Evolutionary conservation across 139 green algal species (phyloP), one percentile per base, ranked within the genome.

Genomic region (Chlamydomonas incerta): DNA sequence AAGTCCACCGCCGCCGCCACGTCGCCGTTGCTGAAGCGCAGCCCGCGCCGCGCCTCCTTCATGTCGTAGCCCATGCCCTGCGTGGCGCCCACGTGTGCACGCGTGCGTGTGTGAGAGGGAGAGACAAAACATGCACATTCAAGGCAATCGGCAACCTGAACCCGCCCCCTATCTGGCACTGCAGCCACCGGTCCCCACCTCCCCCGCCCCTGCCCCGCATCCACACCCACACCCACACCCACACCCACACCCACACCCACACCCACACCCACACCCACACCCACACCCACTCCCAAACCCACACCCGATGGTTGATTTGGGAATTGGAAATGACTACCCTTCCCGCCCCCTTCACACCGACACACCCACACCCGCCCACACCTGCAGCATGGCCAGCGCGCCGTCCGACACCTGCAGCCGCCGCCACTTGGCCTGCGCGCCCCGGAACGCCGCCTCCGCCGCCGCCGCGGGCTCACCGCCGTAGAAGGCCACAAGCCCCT

Each of bases 51-150:
- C 15, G 81, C 66, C 85, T 95, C 91, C 18, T 74, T 34, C 21
- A 76, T 41, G 21, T 57, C 82, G 87, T 96, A 96, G 69, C 94
- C 94, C 92, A 96, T 95, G 66, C 72, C 80, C 47, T 87, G 60
- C 3, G 8, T 4, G 17, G 60, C 31, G 60, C 17, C 3, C 17
- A 31, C 8, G 20, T 24, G 55, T 62, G 55, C 41, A 5, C 41
- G 41, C 41, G 8, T 50, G 41, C 41, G 41, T 8, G 41, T n/a
- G n/a, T n/a, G n/a, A n/a, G n/a, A n/a, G n/a, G n/a, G n/a, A n/a
- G n/a, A n/a, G n/a, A n/a, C n/a, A n/a, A n/a, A n/a, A n/a, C n/a
- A n/a, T n/a, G n/a, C n/a, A n/a, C n/a, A n/a, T n/a, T n/a, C n/a
- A n/a, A n/a, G n/a, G n/a, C n/a, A n/a, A n/a, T n/a, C n/a, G n/a